These are phyloP conservation scores for Rhynchospora tenuis DNA, from an alignment of 176 grass and related monocot genomes.

Conservation along the genomic window DNA sequence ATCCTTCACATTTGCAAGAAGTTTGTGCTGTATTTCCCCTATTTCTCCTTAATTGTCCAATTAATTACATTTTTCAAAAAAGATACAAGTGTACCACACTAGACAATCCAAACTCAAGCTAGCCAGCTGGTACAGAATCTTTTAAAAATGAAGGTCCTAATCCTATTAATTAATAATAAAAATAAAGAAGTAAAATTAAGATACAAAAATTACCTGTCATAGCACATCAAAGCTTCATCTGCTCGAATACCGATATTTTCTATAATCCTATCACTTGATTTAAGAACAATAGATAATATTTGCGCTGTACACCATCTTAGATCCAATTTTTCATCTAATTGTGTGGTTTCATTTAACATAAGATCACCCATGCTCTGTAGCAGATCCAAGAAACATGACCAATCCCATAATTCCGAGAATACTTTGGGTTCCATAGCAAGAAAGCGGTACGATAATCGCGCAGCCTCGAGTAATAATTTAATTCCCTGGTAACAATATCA, in stretches of 20 bases:
- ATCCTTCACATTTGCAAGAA: not conserved
- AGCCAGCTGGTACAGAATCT: not conserved
- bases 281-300: conserved; percentile 64
- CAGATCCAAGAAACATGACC: conserved; percentile 80
- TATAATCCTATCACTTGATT: conserved; percentile 54
- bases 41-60: not conserved
- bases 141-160: not conserved
- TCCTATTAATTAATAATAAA: not conserved
- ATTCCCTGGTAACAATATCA: conserved; percentile 43
- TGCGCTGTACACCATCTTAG: conserved; percentile 74
- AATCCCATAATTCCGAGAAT: conserved; percentile 77
- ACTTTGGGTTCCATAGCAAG: conserved; percentile 58
- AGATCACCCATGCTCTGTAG: conserved; percentile 39
- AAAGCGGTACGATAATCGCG: conserved; percentile 69
- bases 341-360: conserved; percentile 33
- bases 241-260: conserved; percentile 60
- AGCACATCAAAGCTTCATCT: conserved; percentile 67
- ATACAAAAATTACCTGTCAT: conserved; percentile 42
- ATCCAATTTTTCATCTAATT: conserved; percentile 34
- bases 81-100: too few relatives aligned
- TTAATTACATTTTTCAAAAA: not conserved
- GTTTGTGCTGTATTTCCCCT: not conserved
- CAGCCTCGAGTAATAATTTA: conserved; percentile 45
- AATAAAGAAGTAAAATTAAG: not conserved
- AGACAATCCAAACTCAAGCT: not conserved